A percentile compares a stretch with the other conserved stretches of the same genome.
phyloP scores from a whole-genome alignment of 306 rosid species.

The Carpinus viminea region DNA sequence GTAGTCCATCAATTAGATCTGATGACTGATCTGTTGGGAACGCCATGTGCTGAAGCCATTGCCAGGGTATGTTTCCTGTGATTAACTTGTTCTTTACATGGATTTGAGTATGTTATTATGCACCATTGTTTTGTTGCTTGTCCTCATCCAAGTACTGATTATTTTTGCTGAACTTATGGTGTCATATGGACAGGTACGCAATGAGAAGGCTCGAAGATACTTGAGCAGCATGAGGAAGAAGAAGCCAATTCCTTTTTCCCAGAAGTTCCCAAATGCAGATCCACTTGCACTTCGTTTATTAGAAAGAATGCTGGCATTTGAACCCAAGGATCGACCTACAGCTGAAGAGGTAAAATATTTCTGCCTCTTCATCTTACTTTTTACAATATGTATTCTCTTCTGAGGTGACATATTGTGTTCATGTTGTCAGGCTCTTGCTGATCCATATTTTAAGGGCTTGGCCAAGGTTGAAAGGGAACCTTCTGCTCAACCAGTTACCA shows the following conservation, averaged over 20 bases:
- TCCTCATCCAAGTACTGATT: constrained; percentile 19
- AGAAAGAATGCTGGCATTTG: constrained; percentile 98
- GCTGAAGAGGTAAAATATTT: constrained; percentile 83
- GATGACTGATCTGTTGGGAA: constrained; percentile 96
- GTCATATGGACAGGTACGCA: constrained; percentile 60
- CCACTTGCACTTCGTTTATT: constrained; percentile 92
- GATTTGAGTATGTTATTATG: not conserved
- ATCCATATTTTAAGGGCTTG: constrained; percentile 95
- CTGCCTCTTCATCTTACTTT: constrained; percentile 23
- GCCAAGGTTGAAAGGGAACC: constrained; percentile 99
- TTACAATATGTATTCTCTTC: constrained; percentile 13
- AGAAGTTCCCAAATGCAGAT: constrained; percentile 92
- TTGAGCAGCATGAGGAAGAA: constrained; percentile 95
- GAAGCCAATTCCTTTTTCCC: constrained; percentile 82
- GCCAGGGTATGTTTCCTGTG: constrained; percentile 72
- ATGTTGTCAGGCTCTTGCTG: constrained; percentile 84
- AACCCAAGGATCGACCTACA: constrained; percentile 94
- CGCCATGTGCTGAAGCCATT: constrained; percentile 85
- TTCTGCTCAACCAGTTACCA: constrained; percentile 92
- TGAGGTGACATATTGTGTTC: constrained; percentile 25
- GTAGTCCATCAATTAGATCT: constrained; percentile 96
- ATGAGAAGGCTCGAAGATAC: constrained; percentile 98
- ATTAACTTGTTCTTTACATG: constrained; percentile 1
- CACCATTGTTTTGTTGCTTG: constrained; percentile 6
- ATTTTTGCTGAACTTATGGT: constrained; percentile 13